Conservation (phyloP, 2,329 filamentous ascomycete species). For the Ophiostoma novo-ulmi region DNA sequence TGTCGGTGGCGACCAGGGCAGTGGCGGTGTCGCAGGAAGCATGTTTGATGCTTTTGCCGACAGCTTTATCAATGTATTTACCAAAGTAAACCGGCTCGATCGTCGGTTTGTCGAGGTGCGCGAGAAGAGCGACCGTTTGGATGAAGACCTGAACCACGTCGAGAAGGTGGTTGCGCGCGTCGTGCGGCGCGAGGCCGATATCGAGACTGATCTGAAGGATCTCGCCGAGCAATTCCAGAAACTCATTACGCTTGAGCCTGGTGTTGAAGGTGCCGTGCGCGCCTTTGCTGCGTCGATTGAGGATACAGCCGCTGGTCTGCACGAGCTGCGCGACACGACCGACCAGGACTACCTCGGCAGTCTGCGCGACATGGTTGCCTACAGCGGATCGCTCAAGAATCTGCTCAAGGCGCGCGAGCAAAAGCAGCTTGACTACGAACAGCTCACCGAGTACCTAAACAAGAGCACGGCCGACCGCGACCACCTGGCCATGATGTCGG, state of each 20-base stretch:
- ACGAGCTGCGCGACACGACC: slow-evolving; percentile 78
- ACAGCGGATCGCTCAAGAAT: slow-evolving; percentile 78
- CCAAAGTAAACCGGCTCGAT: slow-evolving; percentile 92
- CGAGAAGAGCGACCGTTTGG: slow-evolving; percentile 87
- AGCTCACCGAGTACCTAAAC: slow-evolving; percentile 88
- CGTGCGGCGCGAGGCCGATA: slow-evolving; percentile 76
- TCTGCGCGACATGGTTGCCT: slow-evolving; percentile 91
- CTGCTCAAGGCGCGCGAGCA: slow-evolving; percentile 91
- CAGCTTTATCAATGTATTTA: slow-evolving; percentile 94
- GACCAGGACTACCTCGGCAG: slow-evolving; percentile 94
- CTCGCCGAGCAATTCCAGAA: slow-evolving; percentile 93
- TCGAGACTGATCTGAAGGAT: slow-evolving; percentile 83
- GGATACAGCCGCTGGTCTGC: slow-evolving; percentile 73
- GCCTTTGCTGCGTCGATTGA: slow-evolving; percentile 84
- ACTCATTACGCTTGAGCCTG: slow-evolving; percentile 81
- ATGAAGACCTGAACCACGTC: slow-evolving; percentile 86
- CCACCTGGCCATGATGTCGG: slow-evolving; percentile 53
- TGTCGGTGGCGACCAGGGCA: slow-evolving; percentile 36
- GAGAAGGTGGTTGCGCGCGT: slow-evolving; percentile 95
- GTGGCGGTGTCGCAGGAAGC: slow-evolving; percentile 23
- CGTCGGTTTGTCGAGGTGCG: slow-evolving; percentile 90
- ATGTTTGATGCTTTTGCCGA: slow-evolving; percentile 96
- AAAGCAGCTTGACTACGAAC: slow-evolving; percentile 97
- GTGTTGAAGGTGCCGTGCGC: slow-evolving; percentile 74
- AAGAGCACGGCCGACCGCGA: slow-evolving; percentile 87